Base-by-base conservation (phyloP, 176 grass and related monocot genomes). In the Alopecurus myosuroides region DNA sequence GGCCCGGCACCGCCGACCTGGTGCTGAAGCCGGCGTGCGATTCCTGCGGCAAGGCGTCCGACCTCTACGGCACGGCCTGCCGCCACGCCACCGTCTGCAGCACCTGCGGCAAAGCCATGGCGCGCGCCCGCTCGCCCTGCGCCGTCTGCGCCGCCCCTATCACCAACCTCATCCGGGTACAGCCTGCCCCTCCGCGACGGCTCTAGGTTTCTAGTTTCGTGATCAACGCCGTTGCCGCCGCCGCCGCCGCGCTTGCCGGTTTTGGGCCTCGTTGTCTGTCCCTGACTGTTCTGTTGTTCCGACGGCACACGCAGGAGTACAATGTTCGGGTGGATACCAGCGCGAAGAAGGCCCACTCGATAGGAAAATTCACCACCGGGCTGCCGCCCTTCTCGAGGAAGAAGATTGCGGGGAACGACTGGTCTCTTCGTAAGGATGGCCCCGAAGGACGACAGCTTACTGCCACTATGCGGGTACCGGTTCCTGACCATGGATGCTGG, bases 371-470 rank as follows among this genome's bases (percentile, higher is more conserved):
- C 80, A 82, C 81, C 51, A 85, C 82, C 12, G 91, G 96, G 6
- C 55, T 98, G 48, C 96, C 93, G 39, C 89, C 89, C 9, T 87
- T 95, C 30, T 89, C 89, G 1, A 84, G 86, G 76, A 95, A 86
- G 66, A 88, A 79, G 70, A 92, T 69, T n/a, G 81, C 82, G 11
- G 93, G 88, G 69, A 87, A 62, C 70, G 92, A 81, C 68, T 98
- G 91, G 96, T 93, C 89, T 46, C 85, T 98, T 73, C 93, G 89
- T 65, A 92, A 92, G 81, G 96, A 95, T 37, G 90, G 84, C 5
- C 51, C 76, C n/a, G 89, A 90, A 70, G 93, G 91, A 42, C 91
- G 83, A 4, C 95, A 95, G 40, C 77, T 91, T 37, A 90, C 89
- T 31, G 91, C 89, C 29, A 89, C 30, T 70, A 82, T 90, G 87